Conservation (phyloP, 805 yeast genomes). For the Tetrapisispora phaffii region DNA sequence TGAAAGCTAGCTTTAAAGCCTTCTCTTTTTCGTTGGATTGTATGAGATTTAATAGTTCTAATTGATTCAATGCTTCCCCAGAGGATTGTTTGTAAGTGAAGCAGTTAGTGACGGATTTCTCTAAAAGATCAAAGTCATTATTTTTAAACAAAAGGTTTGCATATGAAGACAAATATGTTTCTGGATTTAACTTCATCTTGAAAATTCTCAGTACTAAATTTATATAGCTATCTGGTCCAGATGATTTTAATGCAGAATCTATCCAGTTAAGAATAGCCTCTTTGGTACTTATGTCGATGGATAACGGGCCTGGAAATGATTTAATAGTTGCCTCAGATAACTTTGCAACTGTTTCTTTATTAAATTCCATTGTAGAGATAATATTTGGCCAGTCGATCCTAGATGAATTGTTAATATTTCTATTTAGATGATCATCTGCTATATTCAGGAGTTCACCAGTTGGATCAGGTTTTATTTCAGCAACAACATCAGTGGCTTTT, state of each 20-base stretch:
- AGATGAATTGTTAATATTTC: not conserved
- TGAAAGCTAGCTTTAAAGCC: constrained; percentile 55
- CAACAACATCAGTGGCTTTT: not conserved
- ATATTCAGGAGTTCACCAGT: not conserved
- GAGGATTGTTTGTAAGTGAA: not conserved
- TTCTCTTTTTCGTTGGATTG: constrained; percentile 36
- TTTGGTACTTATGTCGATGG: constrained; percentile 40
- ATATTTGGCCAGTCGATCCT: not conserved
- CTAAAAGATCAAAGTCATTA: not conserved
- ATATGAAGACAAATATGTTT: not conserved
- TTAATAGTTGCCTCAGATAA: constrained; percentile 6
- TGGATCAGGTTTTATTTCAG: too few relatives aligned
- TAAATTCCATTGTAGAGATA: not conserved
- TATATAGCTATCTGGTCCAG: not conserved
- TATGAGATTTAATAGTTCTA: not conserved
- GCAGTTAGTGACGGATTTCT: not conserved
- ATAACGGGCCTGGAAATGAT: constrained; percentile 43
- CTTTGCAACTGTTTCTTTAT: not conserved
- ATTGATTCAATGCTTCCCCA: not conserved
- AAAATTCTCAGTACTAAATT: not conserved
- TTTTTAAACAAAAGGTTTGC: not conserved
- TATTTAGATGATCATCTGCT: not conserved
- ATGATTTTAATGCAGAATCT: constrained; percentile 26
- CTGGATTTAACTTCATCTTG: not conserved
- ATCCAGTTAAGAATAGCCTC: constrained; percentile 66